Conservation (phyloP, 2,329 filamentous ascomycete genomes). For the Venturia effusa region DNA sequence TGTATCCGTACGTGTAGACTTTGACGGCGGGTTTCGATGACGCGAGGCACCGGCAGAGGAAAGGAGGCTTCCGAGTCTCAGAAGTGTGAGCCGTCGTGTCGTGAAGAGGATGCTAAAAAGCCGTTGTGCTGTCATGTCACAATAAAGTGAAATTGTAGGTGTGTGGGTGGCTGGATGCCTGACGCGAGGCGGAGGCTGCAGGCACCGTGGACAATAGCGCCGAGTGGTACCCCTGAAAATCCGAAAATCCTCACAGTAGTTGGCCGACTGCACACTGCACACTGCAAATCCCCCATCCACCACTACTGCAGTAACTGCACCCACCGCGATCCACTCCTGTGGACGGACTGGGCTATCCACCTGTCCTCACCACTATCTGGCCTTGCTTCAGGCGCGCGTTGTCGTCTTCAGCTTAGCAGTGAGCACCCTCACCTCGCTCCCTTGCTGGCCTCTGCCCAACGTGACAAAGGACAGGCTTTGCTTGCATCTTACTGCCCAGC, state of each 20-base stretch:
- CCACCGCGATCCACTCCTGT: background rate
- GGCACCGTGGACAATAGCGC: too few relatives aligned
- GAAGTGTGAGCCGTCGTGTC: background rate
- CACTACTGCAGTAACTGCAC: background rate
- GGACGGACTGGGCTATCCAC: background rate
- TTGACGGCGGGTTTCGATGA: background rate
- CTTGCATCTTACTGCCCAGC: background rate
- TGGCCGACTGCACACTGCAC: too few relatives aligned
- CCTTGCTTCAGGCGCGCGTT: background rate
- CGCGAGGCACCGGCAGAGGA: background rate
- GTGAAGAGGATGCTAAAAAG: background rate
- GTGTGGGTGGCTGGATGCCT: too few relatives aligned
- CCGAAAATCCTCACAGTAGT: too few relatives aligned
- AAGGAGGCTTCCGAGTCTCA: background rate
- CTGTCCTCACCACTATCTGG: background rate
- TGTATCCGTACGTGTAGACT: too few relatives aligned
- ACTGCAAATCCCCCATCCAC: background rate
- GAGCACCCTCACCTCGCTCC: too few relatives aligned
- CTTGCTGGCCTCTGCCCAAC: background rate
- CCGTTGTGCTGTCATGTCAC: background rate
- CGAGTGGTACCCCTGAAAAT: too few relatives aligned
- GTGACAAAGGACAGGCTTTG: background rate
- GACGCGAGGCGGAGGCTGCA: too few relatives aligned
- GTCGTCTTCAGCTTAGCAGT: background rate
- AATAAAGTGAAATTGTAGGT: too few relatives aligned